These are phyloP conservation scores for Candida sithepensis DNA, from an alignment of 805 yeast species.

Conservation along the genomic window DNA sequence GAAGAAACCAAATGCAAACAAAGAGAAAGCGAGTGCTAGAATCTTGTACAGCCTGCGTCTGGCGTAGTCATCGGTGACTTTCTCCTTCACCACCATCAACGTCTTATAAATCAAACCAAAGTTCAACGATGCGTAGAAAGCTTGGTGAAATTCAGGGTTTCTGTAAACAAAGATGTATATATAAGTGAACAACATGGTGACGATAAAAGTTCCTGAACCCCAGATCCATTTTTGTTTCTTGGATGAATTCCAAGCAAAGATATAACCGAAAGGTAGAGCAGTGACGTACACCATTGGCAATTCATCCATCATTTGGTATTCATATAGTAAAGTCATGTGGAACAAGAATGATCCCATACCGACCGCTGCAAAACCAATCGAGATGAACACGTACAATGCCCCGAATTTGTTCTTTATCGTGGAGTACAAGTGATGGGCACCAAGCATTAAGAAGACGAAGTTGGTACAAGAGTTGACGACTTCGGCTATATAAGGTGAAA, in stretches of 20 bases:
- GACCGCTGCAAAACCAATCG: constrained; percentile 79
- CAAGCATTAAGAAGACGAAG: constrained; percentile 30
- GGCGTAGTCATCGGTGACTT: constrained; percentile 19
- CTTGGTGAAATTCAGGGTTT: constrained; percentile 87
- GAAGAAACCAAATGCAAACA: constrained; percentile 69
- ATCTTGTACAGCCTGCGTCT: constrained; percentile 26
- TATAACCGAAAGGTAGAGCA: constrained; percentile 70
- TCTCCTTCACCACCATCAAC: constrained; percentile 18
- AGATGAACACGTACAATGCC: constrained; percentile 62
- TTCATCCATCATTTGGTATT: constrained; percentile 89
- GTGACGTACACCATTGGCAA: constrained; percentile 98
- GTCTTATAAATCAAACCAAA: constrained; percentile 67
- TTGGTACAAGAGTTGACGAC: constrained; percentile 85
- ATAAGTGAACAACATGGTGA: constrained; percentile 49
- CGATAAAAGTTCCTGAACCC: constrained; percentile 27
- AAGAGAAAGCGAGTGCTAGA: constrained; percentile 27
- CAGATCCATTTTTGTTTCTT: constrained; percentile 14
- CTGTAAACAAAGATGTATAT: constrained; percentile 65
- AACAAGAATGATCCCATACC: constrained; percentile 94
- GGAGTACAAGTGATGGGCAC: constrained; percentile 42
- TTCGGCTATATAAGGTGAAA: constrained; percentile 83
- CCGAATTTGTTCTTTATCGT: constrained; percentile 63
- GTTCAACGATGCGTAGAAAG: constrained; percentile 76
- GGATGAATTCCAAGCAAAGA: constrained; percentile 30
- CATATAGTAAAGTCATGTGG: constrained; percentile 92